Evolutionary conservation across 805 yeast genomes (phyloP), one percentile per base, ranked within the genome.

Genomic region (Kazachstania africana): DNA sequence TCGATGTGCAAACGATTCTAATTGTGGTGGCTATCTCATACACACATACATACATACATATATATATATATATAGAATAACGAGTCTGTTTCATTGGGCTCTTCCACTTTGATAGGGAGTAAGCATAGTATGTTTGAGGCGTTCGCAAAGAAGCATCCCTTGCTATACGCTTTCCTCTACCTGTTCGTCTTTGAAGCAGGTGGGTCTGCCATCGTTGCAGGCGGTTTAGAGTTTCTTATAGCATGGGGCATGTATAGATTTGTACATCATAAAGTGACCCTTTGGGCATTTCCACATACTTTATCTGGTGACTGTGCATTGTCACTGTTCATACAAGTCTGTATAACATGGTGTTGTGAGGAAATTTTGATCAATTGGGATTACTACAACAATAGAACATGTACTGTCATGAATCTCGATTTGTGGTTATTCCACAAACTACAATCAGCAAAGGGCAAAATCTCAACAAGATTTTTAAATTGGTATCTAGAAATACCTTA

Each of bases 201-300:
- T 5, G 34, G 36, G 8, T 40, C 50, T 15, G 50, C 44, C 16
- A 36, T 44, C 6, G 36, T 48, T 8, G 33, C 44, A 6, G 53
- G 51, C 21, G 53, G 53, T n/a, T 34, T 43, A 2, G 42, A 48
- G 28, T 48, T 48, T 21, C 51, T 42, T 18, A 40, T 46, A 14
- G 53, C 51, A 1, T 48, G 45, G 24, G 53, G 47, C 13, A 46
- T 48, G 50, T 48, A 48, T 27, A 33, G 28, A 27, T 13, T 38
- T 13, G 33, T 37, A 5, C 17, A 27, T 8, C 18, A 27, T 17
- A 12, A 17, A 3, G 31, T 48, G 5, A 35, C 35, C 4, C 32
- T 48, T 13, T 48, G 53, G 53, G 45, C 41, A n/a, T 48, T 48
- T 24, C 51, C 51, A 10, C 40, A 48, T 25, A 48, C 53, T 5